Conservation (phyloP, 2,329 filamentous ascomycete genomes). For the Fusarium oxysporum region DNA sequence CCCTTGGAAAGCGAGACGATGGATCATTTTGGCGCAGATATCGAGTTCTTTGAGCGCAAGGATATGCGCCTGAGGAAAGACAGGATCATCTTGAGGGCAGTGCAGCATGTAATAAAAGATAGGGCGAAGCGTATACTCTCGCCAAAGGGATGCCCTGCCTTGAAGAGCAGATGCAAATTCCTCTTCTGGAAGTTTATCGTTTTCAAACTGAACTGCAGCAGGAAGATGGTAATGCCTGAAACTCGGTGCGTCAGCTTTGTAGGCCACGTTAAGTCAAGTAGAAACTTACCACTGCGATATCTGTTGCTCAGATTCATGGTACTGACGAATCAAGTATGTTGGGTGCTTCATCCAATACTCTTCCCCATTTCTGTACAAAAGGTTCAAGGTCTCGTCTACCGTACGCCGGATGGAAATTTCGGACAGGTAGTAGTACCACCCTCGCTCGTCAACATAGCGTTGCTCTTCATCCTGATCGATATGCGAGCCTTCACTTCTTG, state of each 20-base stretch:
- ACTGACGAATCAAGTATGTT: constrained; percentile 7
- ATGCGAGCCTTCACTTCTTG: not conserved
- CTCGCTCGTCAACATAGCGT: constrained; percentile 11
- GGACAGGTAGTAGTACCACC: constrained; percentile 40
- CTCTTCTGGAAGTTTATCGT: not conserved
- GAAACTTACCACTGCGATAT: constrained; percentile 16
- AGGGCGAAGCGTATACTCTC: constrained; percentile 20
- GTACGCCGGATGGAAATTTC: constrained; percentile 39
- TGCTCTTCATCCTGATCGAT: not conserved
- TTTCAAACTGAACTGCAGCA: constrained; percentile 19
- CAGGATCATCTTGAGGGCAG: not conserved
- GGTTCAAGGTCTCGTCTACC: constrained; percentile 24
- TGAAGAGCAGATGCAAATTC: constrained; percentile 22
- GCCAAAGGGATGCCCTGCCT: constrained; percentile 10
- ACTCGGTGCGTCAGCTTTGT: not conserved
- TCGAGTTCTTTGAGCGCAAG: constrained; percentile 4
- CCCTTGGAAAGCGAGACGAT: constrained; percentile 6
- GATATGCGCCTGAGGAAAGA: not conserved
- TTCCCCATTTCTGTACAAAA: constrained; percentile 13
- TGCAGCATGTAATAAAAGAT: constrained; percentile 23
- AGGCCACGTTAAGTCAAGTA: not conserved
- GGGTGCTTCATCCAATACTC: constrained; percentile 20
- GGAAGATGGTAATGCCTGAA: constrained; percentile 17
- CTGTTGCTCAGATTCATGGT: constrained; percentile 17
- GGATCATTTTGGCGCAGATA: not conserved